Evolutionary conservation across 768 basidiomycete genomes (phyloP), one percentile per base, ranked within the genome.

Genomic region (Calocybe indica): DNA sequence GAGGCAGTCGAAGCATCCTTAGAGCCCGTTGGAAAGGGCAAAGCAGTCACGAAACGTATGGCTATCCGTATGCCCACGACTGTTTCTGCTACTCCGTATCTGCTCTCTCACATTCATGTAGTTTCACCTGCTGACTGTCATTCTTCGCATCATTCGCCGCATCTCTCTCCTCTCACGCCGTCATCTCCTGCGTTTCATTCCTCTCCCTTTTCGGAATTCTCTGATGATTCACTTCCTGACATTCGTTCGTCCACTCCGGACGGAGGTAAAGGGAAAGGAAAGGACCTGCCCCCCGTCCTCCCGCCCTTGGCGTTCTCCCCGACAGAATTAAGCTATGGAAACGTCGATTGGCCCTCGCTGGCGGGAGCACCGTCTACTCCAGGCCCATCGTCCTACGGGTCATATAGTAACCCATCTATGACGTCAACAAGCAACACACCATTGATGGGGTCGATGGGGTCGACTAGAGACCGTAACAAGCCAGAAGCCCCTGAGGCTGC

Each of bases 241-340:
- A 33, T 55, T 51, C 46, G 51, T 45, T 11, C 47, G 47, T 42
- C 52, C 53, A 11, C 32, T 46, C 37, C 50, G 47, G 44, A 57
- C 52, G n/a, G 47, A 6, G 58, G 64, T 48, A 77, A 78, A 58
- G 76, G 74, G 29, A 88, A 84, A 66, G 80, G 74, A 56, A 85
- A 76, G 64, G 82, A 71, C 67, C 71, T 58, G 49, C 77, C 83
- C 40, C 81, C 85, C 49, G 70, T 71, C 59, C 72, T 87, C 51
- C 83, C 86, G 50, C 83, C 85, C 52, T 69, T 87, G 49, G 66
- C 73, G 31, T 81, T 89, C 57, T 70, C 78, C 43, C 69, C 78
- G 30, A 67, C 83, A 34, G 70, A 72, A 47, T 69, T 85, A 52
- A 66, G 63, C 44, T 77, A 73, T 55, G 61, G 56, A 28, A 58